A percentile compares a stretch with the other conserved stretches of the same genome.
Evolutionary conservation across 352 stramenopile genomes (phyloP).

Genomic region (Pythium monospermum): DNA sequence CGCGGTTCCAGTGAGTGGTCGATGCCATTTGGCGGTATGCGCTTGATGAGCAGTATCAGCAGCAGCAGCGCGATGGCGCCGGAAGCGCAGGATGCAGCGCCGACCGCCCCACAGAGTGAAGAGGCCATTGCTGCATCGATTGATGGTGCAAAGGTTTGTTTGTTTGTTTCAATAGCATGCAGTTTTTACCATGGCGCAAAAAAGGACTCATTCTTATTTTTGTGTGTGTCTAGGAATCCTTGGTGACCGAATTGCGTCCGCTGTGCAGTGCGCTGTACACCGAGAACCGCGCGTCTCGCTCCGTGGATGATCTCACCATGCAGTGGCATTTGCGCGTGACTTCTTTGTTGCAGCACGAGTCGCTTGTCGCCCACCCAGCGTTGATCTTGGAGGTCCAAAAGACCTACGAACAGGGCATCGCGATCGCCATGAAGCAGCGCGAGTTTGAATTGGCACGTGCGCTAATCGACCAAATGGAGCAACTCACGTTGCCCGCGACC

Average conservation of each 20-base stretch:
- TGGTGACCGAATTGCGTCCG: slow-evolving; percentile 36
- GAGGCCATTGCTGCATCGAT: no score
- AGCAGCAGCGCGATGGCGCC: background rate
- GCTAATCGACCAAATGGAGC: slow-evolving; percentile 45
- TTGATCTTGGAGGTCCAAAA: slow-evolving; percentile 29
- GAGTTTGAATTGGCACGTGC: slow-evolving; percentile 44
- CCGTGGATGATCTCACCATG: slow-evolving; percentile 22
- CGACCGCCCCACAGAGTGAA: background rate
- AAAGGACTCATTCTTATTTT: no score
- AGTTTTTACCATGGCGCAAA: no score
- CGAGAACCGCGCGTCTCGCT: slow-evolving; percentile 33
- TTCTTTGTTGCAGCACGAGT: slow-evolving; percentile 13
- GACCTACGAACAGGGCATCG: slow-evolving; percentile 61
- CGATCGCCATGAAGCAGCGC: slow-evolving; percentile 67
- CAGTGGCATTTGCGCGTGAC: slow-evolving; percentile 33
- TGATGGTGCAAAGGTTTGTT: background rate
- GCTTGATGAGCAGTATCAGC: no score
- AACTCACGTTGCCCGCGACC: slow-evolving; percentile 26
- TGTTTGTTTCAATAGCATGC: no score
- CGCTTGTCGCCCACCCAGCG: background rate
- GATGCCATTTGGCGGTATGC: no score
- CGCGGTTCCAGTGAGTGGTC: background rate
- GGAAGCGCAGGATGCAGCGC: background rate
- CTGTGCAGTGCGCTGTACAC: slow-evolving; percentile 51
- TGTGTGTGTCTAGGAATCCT: slow-evolving; percentile 14